Evolutionary conservation across 2,329 filamentous ascomycete species (phyloP).

Genomic region (Claviceps pusilla): DNA sequence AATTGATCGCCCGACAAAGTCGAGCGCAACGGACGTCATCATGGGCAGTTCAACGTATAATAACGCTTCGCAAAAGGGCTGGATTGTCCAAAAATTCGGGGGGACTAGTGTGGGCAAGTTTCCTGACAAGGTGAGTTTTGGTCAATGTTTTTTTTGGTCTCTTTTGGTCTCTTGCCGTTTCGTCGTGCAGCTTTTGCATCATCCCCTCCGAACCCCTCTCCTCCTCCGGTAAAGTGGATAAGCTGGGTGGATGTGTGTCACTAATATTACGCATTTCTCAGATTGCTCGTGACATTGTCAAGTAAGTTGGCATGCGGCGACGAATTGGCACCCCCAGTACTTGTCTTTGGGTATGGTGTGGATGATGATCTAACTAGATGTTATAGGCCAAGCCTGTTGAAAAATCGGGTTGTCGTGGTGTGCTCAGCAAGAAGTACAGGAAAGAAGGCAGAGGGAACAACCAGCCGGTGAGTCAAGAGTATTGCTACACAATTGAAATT

Average conservation of each 20-base stretch:
- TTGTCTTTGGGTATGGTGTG: background rate
- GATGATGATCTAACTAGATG: background rate
- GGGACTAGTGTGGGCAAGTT: conserved; percentile 95
- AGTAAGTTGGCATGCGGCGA: conserved; percentile 15
- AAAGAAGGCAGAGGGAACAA: conserved; percentile 89
- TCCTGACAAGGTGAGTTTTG: conserved; percentile 44
- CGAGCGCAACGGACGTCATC: background rate
- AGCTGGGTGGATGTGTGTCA: background rate
- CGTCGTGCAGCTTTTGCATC: background rate
- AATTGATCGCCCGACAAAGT: background rate
- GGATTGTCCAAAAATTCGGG: conserved; percentile 91
- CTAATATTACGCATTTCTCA: conserved; percentile 6
- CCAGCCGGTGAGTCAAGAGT: conserved; percentile 60
- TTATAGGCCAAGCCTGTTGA: conserved; percentile 33
- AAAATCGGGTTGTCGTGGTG: conserved; percentile 74
- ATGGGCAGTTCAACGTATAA: conserved; percentile 20
- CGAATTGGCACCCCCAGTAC: background rate
- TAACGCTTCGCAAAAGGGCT: conserved; percentile 34
- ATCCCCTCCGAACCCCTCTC: too few species aligned
- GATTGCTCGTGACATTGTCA: conserved; percentile 30
- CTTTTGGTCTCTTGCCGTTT: background rate
- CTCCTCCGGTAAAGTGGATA: too few species aligned
- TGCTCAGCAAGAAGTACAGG: conserved; percentile 91
- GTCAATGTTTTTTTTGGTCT: background rate
- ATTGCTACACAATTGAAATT: background rate